Evolutionary conservation across 805 yeast genomes (phyloP).

Genomic region (Candida berthetii): DNA sequence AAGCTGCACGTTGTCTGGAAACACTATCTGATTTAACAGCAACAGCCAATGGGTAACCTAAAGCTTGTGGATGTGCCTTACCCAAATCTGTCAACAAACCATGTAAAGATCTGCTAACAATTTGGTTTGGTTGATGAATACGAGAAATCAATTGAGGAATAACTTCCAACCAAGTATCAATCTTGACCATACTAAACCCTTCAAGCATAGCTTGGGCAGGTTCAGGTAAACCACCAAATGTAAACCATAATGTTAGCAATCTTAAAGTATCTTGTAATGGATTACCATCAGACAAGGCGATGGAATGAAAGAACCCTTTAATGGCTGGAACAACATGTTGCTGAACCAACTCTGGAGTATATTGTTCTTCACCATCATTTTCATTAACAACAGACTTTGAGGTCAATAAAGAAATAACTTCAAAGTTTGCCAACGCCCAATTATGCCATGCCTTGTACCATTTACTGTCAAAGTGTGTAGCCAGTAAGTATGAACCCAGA

Average conservation of each 20-base stretch:
- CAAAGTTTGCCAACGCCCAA: slow-evolving; percentile 98
- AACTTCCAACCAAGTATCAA: slow-evolving; percentile 94
- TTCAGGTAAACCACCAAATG: slow-evolving; percentile 89
- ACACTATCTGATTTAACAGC: slow-evolving; percentile 92
- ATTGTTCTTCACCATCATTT: slow-evolving; percentile 20
- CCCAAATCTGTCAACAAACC: slow-evolving; percentile 84
- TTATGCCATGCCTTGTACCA: slow-evolving; percentile 99
- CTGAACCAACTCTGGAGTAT: slow-evolving; percentile 53
- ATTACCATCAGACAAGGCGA: slow-evolving; percentile 77
- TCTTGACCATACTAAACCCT: slow-evolving; percentile 82
- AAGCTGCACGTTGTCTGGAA: slow-evolving; percentile 86
- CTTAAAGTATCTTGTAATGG: slow-evolving; percentile 92
- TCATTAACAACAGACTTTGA: slow-evolving; percentile 26
- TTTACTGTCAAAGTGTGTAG: slow-evolving; percentile 86
- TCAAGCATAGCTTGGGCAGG: slow-evolving; percentile 87
- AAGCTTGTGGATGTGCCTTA: slow-evolving; percentile 94
- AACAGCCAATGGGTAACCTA: slow-evolving; percentile 91
- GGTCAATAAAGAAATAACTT: slow-evolving; percentile 69
- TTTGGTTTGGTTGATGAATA: slow-evolving; percentile 89
- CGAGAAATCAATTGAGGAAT: slow-evolving; percentile 94
- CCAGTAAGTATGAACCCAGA: slow-evolving; percentile 84
- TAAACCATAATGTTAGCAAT: slow-evolving; percentile 89
- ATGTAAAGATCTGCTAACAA: slow-evolving; percentile 73
- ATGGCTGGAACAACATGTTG: slow-evolving; percentile 95
- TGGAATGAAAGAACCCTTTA: slow-evolving; percentile 92